Percentiles rank a stretch among this genome's conserved stretches.
These are phyloP conservation scores for Asterella californica DNA, from an alignment of 225 moss, liverwort and hornwort species.

Conservation along the genomic window DNA sequence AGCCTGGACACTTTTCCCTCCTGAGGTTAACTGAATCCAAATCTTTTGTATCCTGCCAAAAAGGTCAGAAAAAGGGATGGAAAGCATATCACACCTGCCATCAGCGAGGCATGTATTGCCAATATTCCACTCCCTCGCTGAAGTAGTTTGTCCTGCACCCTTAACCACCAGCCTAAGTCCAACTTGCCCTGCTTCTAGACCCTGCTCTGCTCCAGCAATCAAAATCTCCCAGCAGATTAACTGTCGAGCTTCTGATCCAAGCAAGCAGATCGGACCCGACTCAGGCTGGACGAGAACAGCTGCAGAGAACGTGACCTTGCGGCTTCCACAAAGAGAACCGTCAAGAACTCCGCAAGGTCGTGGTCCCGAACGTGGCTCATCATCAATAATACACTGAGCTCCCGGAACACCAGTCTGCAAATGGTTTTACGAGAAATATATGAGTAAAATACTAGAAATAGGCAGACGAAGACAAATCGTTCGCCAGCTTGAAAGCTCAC, in stretches of 20 bases:
- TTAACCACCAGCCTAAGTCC: constrained; percentile 65
- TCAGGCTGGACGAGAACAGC: constrained; percentile 92
- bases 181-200: constrained; percentile 72
- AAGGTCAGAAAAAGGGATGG: neutral
- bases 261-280: constrained; percentile 86
- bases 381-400: constrained; percentile 88
- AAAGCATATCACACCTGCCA: neutral
- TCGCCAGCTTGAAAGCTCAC: no score
- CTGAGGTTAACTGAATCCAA: neutral
- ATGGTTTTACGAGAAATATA: no score
- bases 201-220: constrained; percentile 76
- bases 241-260: constrained; percentile 73
- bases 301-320: constrained; percentile 87
- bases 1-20: neutral
- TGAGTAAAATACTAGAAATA: neutral
- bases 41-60: neutral
- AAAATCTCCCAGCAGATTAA: constrained; percentile 66
- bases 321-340: constrained; percentile 70
- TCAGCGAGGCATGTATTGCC: constrained; percentile 56
- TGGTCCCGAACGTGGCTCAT: constrained; percentile 86
- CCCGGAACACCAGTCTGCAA: constrained; percentile 86
- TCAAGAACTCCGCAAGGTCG: constrained; percentile 78
- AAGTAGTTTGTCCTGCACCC: constrained; percentile 87
- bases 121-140: constrained; percentile 83
- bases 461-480: no score